Conservation (phyloP, 1,139 yeast genomes). For the Hyphopichia fennica region DNA sequence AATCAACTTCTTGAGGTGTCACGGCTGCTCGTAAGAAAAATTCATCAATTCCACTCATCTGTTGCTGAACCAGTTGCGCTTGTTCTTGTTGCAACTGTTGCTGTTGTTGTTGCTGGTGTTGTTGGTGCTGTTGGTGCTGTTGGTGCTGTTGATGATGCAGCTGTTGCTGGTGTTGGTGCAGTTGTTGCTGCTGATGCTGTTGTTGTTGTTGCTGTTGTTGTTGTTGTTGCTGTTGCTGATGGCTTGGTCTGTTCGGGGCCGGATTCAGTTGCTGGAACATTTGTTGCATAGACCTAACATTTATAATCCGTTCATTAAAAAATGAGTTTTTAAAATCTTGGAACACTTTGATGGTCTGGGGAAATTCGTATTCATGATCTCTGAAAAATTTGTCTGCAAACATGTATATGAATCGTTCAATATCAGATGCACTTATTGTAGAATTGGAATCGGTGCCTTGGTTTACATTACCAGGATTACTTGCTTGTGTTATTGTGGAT, state of each 20-base stretch:
- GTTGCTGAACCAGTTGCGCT: conserved; percentile 12
- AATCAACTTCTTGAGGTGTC: conserved; percentile 7
- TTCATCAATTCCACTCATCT: conserved; percentile 33
- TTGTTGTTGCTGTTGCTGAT: conserved; percentile 5
- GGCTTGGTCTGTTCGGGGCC: conserved; percentile 12
- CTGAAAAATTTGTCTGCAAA: conserved; percentile 51
- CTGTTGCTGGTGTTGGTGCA: conserved; percentile 10
- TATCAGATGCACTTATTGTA: conserved; percentile 39
- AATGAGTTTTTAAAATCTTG: conserved; percentile 52
- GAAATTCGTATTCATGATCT: conserved; percentile 45
- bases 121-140: conserved; percentile 11
- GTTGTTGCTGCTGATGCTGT: conserved; percentile 6
- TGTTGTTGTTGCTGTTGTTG: conserved; percentile 8
- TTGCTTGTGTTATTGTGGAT: neutral
- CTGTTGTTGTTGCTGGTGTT: conserved; percentile 8
- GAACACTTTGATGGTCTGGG: conserved; percentile 49
- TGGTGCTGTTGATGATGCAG: conserved; percentile 13
- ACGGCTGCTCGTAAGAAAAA: conserved; percentile 25
- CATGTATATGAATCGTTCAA: conserved; percentile 48
- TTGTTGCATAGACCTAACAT: conserved; percentile 28
- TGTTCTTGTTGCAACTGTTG: conserved; percentile 12
- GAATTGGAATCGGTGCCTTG: conserved; percentile 7
- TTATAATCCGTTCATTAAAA: conserved; percentile 48
- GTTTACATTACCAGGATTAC: neutral
- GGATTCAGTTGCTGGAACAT: conserved; percentile 11